Conservation (phyloP, 73 alveolate genomes). For the Diophrys appendiculata region DNA sequence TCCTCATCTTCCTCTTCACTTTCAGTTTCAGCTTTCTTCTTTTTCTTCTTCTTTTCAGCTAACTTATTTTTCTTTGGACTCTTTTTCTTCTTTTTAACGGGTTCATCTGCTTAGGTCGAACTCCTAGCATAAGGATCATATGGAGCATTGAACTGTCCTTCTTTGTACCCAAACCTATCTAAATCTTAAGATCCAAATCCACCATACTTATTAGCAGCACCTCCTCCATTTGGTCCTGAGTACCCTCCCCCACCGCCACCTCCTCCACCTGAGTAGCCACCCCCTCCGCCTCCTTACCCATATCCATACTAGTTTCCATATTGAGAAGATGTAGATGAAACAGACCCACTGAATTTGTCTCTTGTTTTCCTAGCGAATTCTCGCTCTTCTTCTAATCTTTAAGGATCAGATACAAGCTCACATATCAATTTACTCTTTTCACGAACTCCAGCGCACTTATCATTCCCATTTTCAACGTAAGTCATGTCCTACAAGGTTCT, state of each 20-base stretch:
- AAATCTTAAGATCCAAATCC: slow-evolving; percentile 42
- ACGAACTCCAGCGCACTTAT: slow-evolving; percentile 42
- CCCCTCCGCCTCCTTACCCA: neutral
- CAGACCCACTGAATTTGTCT: slow-evolving; percentile 39
- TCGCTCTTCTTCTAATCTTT: slow-evolving; percentile 54
- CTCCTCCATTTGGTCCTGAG: slow-evolving; percentile 26
- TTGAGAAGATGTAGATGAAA: slow-evolving; percentile 34
- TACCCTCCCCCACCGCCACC: neutral
- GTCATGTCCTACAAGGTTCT: slow-evolving; percentile 53
- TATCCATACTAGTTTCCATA: neutral
- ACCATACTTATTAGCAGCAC: slow-evolving; percentile 9
- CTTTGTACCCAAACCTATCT: slow-evolving; percentile 9
- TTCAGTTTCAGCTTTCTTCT: no score
- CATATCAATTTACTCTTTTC: slow-evolving; percentile 40
- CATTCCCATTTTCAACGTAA: slow-evolving; percentile 50
- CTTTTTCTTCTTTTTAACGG: neutral
- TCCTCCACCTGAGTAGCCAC: slow-evolving; percentile 1
- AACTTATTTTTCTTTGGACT: no score
- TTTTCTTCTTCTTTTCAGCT: no score
- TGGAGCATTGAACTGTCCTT: slow-evolving; percentile 9
- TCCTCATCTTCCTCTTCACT: no score
- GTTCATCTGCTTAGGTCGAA: neutral
- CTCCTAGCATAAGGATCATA: slow-evolving; percentile 11
- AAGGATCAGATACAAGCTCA: slow-evolving; percentile 51
- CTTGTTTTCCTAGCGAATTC: slow-evolving; percentile 68